Evolutionary conservation across 345 rosid species (phyloP).

Genomic region (Corchorus capsularis): DNA sequence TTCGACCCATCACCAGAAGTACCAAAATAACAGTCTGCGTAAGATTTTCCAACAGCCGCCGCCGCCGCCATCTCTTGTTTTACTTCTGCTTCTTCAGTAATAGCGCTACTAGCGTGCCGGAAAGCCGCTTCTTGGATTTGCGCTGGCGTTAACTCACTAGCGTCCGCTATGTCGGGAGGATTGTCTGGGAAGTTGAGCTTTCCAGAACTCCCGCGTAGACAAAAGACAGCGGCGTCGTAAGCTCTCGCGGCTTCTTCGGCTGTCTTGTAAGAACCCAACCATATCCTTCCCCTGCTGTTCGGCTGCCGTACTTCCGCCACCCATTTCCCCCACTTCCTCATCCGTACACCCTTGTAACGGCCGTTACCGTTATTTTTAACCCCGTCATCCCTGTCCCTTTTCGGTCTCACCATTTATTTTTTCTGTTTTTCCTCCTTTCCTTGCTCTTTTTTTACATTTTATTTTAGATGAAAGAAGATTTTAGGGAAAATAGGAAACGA

Average conservation of each 20-base stretch:
- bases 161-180: constrained; percentile 38
- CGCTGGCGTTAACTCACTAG: constrained; percentile 27
- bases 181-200: constrained; percentile 49
- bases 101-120: constrained; percentile 34
- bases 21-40: constrained; percentile 3
- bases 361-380: constrained; percentile 1
- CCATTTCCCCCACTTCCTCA: constrained; percentile 84
- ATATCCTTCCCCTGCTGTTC: constrained; percentile 52
- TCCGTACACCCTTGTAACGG: constrained; percentile 60
- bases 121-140: constrained; percentile 51
- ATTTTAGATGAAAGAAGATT: not conserved
- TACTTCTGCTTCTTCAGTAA: constrained; percentile 11
- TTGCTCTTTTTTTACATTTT: not conserved
- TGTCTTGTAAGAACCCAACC: constrained; percentile 65
- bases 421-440: not conserved
- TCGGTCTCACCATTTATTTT: constrained; percentile 30
- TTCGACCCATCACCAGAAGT: not conserved
- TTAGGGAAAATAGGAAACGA: not conserved
- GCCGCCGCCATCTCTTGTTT: not conserved
- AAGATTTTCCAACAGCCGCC: not conserved
- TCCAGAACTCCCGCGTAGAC: constrained; percentile 52
- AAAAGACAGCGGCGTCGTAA: constrained; percentile 60
- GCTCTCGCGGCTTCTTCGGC: constrained; percentile 71
- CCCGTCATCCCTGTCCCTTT: constrained; percentile 9
- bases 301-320: constrained; percentile 71